A percentile compares a stretch with the other conserved stretches of the same genome.
Conservation (phyloP, 768 basidiomycete genomes). For the Mycena metata region DNA sequence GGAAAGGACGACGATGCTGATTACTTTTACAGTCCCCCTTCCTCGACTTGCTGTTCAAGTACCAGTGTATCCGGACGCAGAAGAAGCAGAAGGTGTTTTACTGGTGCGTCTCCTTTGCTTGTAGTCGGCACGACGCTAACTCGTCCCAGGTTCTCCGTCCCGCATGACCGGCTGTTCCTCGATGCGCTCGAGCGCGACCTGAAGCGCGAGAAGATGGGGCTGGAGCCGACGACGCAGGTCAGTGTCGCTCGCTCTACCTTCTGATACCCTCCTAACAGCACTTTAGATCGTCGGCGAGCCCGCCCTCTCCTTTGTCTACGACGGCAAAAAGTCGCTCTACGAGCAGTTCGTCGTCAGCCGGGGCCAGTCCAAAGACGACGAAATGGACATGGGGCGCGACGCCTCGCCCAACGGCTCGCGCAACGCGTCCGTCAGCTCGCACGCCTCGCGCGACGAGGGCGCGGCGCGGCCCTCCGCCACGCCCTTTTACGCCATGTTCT, state of each 20-base stretch:
- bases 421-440: slow-evolving; percentile 35
- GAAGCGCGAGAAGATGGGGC: slow-evolving; percentile 93
- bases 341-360: slow-evolving; percentile 79
- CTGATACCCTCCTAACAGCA: background rate
- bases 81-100: slow-evolving; percentile 99
- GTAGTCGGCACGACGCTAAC: background rate
- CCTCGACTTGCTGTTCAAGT: slow-evolving; percentile 94
- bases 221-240: slow-evolving; percentile 83
- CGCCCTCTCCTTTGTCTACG: slow-evolving; percentile 89
- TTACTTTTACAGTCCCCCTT: slow-evolving; percentile 78
- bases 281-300: slow-evolving; percentile 75
- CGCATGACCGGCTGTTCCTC: slow-evolving; percentile 96
- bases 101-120: slow-evolving; percentile 69
- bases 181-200: slow-evolving; percentile 97
- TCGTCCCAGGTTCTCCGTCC: slow-evolving; percentile 88
- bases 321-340: slow-evolving; percentile 86
- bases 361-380: slow-evolving; percentile 43
- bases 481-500: slow-evolving; percentile 74
- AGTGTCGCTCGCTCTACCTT: background rate
- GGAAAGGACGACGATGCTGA: background rate
- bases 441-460: slow-evolving; percentile 37
- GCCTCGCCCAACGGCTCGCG: slow-evolving; percentile 34
- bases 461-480: slow-evolving; percentile 56
- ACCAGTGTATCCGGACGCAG: slow-evolving; percentile 96
- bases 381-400: slow-evolving; percentile 43